Conservation (phyloP, 495 filamentous ascomycete species). For the Usnea hakonensis region DNA sequence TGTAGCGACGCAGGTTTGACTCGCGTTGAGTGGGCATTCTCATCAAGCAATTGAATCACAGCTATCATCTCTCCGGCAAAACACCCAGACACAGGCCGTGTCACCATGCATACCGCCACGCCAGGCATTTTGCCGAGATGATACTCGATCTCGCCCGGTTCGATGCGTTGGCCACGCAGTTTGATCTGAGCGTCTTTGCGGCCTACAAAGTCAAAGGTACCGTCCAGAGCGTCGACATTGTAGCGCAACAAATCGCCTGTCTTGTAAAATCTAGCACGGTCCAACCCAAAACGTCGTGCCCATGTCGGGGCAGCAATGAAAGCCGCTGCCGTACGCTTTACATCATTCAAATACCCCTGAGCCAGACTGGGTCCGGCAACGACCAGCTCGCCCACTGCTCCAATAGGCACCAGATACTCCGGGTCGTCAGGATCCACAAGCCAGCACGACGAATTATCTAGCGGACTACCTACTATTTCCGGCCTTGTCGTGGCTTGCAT, state of each 20-base stretch:
- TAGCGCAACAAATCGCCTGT: conserved; percentile 34
- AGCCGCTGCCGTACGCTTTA: conserved; percentile 26
- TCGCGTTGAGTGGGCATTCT: background rate
- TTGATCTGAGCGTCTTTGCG: conserved; percentile 27
- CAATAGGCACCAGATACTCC: conserved; percentile 31
- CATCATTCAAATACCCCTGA: conserved; percentile 33
- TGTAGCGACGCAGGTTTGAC: background rate
- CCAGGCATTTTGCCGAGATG: conserved; percentile 4
- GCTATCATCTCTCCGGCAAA: background rate
- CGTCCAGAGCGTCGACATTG: conserved; percentile 24
- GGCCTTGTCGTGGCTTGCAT: background rate
- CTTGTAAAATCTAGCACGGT: conserved; percentile 22
- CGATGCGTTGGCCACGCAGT: conserved; percentile 19
- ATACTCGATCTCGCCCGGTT: conserved; percentile 19
- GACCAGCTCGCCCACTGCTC: conserved; percentile 35
- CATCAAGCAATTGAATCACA: background rate
- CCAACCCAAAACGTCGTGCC: background rate
- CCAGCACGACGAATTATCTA: conserved; percentile 27
- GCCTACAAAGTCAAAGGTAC: conserved; percentile 28
- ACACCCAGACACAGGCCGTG: background rate
- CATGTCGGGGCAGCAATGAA: conserved; percentile 26
- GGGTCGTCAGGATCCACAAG: conserved; percentile 30
- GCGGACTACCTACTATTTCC: conserved; percentile 11
- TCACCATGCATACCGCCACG: background rate
- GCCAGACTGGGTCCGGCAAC: conserved; percentile 33